Base-by-base conservation (phyloP, 305 asterid species). In the Solanum hybrid region DNA sequence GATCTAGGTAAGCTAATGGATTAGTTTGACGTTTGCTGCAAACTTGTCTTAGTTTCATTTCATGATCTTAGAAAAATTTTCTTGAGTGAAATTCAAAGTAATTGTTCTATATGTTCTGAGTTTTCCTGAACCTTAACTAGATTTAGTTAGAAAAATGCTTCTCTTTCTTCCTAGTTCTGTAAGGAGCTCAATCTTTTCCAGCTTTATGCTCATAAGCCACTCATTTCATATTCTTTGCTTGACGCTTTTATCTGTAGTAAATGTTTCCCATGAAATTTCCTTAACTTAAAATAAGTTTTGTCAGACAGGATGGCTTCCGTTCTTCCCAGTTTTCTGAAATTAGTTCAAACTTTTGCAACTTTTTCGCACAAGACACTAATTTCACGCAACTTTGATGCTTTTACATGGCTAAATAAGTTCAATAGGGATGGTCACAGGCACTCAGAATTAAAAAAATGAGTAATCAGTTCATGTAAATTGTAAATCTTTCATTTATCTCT, bases 1-100 rank as follows among this genome's bases (percentile, higher is more conserved):
- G 99, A 97, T 95, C 96, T 97, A 85, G 99, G 99, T 96, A 94
- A 15, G 94, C 9, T 73, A 41, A 24, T 68, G 87, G 34, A 88
- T 90, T 79, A 57, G 80, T 78, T 83, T 83, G 73, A 27, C 5
- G 27, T 27, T 45, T 41, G 73, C 27, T 10, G 76, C 76, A 57
- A 27, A 41, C 37, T 82, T 27, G 73, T 41, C 17, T 1, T 41
- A 41, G 26, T 51, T 41, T 41, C 73, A 27, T 82, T 41, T 41
- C 38, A 10, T 82, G 15, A 82, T 39, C 37, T 39, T 10, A 39
- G 36, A 10, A 82, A 39, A 14, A 1, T 14, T 81, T 37, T 24
- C 24, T 82, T 39, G 34, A 37, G 33, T 6, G 34, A 80, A 37
- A 26, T 39, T 82, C 9, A 82, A 45, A 45, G 27, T 45, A 83